A percentile compares a stretch with the other conserved stretches of the same genome.
Evolutionary conservation across 352 stramenopile species (phyloP).

Genomic region (Globisporangium cystogenes): DNA sequence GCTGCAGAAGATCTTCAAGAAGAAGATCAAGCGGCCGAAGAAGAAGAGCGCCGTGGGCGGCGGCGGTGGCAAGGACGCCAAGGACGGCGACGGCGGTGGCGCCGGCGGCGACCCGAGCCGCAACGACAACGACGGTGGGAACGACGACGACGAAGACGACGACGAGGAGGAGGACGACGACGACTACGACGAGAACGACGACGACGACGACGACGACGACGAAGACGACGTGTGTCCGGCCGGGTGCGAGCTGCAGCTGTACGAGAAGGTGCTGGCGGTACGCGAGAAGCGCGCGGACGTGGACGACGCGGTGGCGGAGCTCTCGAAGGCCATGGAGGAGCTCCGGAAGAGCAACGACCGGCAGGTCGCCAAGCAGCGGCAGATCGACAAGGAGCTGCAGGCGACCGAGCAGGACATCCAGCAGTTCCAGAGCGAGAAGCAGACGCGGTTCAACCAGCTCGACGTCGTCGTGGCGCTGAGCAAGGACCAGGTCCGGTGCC

Average conservation of each 20-base stretch:
- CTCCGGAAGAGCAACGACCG: conserved; percentile 84
- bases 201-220: conserved; percentile 89
- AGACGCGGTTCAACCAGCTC: conserved; percentile 87
- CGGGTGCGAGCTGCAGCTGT: conserved; percentile 87
- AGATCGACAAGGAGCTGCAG: conserved; percentile 92
- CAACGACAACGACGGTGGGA: conserved; percentile 47
- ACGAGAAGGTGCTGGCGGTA: conserved; percentile 90
- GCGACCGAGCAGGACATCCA: conserved; percentile 86
- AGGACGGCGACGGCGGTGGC: conserved; percentile 27
- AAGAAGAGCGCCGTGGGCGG: conserved; percentile 33
- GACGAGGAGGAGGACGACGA: conserved; percentile 72
- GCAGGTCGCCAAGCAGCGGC: conserved; percentile 71
- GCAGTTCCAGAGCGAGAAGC: conserved; percentile 92
- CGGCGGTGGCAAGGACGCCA: conserved; percentile 23
- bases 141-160: conserved; percentile 57
- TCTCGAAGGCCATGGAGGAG: conserved; percentile 86
- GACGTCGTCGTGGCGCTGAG: conserved; percentile 78
- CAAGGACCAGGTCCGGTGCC: conserved; percentile 65
- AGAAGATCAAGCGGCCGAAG: conserved; percentile 91
- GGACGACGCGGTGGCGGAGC: conserved; percentile 85
- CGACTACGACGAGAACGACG: conserved; percentile 80
- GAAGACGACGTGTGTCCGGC: conserved; percentile 89
- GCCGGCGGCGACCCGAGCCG: conserved; percentile 20
- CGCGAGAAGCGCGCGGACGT: conserved; percentile 89
- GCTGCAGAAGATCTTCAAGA: conserved; percentile 89